Percentiles rank a stretch among this genome's conserved stretches.
Conservation (phyloP, 1,284 basidiomycete species). For the Mycosarcoma mackinlayi region DNA sequence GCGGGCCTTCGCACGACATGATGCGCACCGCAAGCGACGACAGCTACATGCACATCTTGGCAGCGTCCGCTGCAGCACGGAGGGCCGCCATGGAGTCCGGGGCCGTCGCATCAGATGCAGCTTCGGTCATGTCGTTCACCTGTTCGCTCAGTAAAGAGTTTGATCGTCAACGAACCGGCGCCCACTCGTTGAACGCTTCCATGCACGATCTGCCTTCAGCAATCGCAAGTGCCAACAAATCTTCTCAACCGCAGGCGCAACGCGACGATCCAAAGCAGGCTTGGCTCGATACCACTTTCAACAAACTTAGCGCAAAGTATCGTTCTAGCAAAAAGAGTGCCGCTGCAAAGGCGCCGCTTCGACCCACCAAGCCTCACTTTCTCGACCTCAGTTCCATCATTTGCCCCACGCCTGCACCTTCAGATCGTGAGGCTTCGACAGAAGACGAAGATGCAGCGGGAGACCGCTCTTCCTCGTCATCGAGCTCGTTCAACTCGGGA, state of each 20-base stretch:
- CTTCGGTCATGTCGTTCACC: slow-evolving; percentile 40
- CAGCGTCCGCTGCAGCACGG: slow-evolving; percentile 34
- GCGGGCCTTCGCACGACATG: slow-evolving; percentile 26
- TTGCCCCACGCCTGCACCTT: slow-evolving; percentile 25
- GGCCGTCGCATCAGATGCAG: slow-evolving; percentile 20
- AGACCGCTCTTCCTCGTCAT: slow-evolving; percentile 28
- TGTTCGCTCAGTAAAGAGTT: slow-evolving; percentile 47
- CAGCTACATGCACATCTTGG: slow-evolving; percentile 44
- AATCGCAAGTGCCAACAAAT: neutral
- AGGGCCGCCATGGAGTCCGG: slow-evolving; percentile 26
- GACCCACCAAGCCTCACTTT: slow-evolving; percentile 42
- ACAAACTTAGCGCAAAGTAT: slow-evolving; percentile 37
- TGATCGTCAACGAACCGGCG: slow-evolving; percentile 30
- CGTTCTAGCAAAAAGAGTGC: slow-evolving; percentile 25
- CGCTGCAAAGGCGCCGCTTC: slow-evolving; percentile 1
- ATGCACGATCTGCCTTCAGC: slow-evolving; percentile 9
- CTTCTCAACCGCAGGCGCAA: neutral
- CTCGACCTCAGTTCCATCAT: slow-evolving; percentile 50
- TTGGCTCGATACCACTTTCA: slow-evolving; percentile 45
- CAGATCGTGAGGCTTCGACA: slow-evolving; percentile 8
- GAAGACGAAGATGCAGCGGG: slow-evolving; percentile 31
- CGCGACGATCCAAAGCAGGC: slow-evolving; percentile 21
- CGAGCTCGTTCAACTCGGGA: slow-evolving; percentile 30
- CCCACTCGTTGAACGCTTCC: slow-evolving; percentile 13
- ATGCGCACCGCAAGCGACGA: slow-evolving; percentile 42